Base-by-base conservation (phyloP, 495 filamentous ascomycete species). In the Schizothecium vesticola region DNA sequence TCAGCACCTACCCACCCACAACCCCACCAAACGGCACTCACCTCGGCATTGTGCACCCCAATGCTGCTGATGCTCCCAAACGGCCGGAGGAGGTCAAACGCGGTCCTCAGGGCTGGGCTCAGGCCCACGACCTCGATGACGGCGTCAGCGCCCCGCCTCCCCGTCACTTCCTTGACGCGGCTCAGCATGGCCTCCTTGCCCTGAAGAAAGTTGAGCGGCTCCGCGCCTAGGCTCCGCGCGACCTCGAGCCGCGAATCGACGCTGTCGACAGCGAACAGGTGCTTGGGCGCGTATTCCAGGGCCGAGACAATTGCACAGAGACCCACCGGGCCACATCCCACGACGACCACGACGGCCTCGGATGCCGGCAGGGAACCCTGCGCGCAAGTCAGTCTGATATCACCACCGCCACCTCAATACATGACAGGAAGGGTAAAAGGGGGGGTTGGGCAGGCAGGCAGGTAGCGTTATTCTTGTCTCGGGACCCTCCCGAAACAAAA, bases 71-170 rank as follows among this genome's bases (percentile, higher is more conserved):
- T 93, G 11, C 88, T 84, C 1, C 93, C 93, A 84, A 89, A 99
- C 23, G 95, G 94, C 63, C 95, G 85, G 56, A 99, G 70, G 55
- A 97, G 79, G 57, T 97, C 93, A 77, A 91, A 97, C 0, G 87
- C 92, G 65, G 92, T 92, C 75, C 84, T 87, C 75, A 97, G 78
- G 21, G 95, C 95, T 64, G 90, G 87, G 63, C 89, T 93, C 71
- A 92, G 78, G 1, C 95, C 95, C 9, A 99, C 95, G 8, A 96
- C 91, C 79, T 99, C 95, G 72, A 98, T 88, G 11, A 96, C 90
- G 4, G 90, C 89, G 83, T 99, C 95, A 0, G 93, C 95, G 3
- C 95, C 95, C 29, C 95, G 82, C 0, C 93, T 92, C 10, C 90
- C 85, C 0, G 92, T 97, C 64, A 90, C 83, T 72, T 94, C 92